A percentile compares a stretch with the other conserved stretches of the same genome.
Evolutionary conservation across 306 rosid genomes (phyloP).

Genomic region (Nissolia schottii): DNA sequence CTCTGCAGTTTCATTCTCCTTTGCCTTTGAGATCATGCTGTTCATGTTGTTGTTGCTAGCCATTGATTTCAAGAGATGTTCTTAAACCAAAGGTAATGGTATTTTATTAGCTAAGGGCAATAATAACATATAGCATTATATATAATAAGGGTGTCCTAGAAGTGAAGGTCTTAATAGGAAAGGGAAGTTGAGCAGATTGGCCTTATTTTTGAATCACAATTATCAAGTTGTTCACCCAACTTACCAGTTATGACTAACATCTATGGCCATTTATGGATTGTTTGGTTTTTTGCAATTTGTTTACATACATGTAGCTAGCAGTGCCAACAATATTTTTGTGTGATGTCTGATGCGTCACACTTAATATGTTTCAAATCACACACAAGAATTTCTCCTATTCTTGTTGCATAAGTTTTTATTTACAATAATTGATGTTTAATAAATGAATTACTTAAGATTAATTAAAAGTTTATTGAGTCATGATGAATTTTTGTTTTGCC

Average conservation of each 20-base stretch:
- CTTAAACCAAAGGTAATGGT: neutral
- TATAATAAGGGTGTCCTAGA: neutral
- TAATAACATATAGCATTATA: neutral
- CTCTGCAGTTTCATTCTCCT: constrained; percentile 63
- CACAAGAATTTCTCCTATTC: no score
- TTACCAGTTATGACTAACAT: neutral
- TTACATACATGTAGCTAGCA: neutral
- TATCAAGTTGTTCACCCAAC: constrained; percentile 53
- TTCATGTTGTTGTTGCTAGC: no score
- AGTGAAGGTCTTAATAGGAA: neutral
- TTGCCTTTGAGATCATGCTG: neutral
- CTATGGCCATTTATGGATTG: neutral
- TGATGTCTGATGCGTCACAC: no score
- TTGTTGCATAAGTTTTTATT: no score
- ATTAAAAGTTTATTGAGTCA: neutral
- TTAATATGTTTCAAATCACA: no score
- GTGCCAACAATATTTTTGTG: no score
- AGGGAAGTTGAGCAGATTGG: constrained; percentile 34
- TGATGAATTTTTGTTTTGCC: neutral
- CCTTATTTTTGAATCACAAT: neutral
- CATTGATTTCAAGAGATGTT: constrained; percentile 9
- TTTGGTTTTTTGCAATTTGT: neutral
- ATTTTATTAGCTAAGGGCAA: neutral
- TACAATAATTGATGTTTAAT: no score
- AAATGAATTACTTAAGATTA: neutral